These are phyloP conservation scores for Leishmania arabica DNA, from an alignment of 208 protist genomes.

Conservation along the genomic window DNA sequence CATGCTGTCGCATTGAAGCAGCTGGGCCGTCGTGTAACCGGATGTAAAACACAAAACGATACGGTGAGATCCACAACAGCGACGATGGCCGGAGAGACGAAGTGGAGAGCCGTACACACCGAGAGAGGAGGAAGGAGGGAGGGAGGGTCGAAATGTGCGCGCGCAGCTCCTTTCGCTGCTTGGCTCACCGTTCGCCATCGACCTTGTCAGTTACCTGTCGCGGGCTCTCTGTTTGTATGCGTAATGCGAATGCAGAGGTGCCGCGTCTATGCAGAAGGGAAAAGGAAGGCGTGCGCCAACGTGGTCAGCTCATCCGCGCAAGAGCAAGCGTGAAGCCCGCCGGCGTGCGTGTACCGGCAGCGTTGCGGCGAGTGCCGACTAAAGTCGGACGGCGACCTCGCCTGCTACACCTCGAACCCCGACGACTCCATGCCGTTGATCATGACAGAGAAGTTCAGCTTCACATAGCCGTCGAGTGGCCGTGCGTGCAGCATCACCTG, in stretches of 20 bases:
- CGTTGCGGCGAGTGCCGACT: not conserved
- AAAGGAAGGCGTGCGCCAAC: not conserved
- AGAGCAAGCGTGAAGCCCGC: not conserved
- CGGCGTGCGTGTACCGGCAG: not conserved
- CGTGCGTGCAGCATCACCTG: slow-evolving; percentile 69
- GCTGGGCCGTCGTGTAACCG: not conserved
- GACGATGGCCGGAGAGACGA: not conserved
- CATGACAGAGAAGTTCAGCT: slow-evolving; percentile 69
- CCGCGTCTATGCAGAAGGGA: not conserved
- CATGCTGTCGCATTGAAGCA: not conserved
- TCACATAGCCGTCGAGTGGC: slow-evolving; percentile 62
- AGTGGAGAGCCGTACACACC: not conserved
- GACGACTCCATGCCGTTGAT: slow-evolving; percentile 74
- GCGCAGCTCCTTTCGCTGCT: not conserved
- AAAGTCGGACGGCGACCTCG: not conserved
- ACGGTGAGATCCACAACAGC: not conserved
- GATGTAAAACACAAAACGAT: not conserved
- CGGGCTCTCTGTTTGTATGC: too few relatives aligned
- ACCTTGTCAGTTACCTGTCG: not conserved
- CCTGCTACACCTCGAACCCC: slow-evolving; percentile 58
- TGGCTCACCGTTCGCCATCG: not conserved
- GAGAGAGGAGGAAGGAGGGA: not conserved
- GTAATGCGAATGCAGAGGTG: not conserved
- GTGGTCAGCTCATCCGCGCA: not conserved
- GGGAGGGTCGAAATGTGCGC: not conserved